Conservation (phyloP, 1,284 basidiomycete genomes). For the Chondrostereum purpureum region DNA sequence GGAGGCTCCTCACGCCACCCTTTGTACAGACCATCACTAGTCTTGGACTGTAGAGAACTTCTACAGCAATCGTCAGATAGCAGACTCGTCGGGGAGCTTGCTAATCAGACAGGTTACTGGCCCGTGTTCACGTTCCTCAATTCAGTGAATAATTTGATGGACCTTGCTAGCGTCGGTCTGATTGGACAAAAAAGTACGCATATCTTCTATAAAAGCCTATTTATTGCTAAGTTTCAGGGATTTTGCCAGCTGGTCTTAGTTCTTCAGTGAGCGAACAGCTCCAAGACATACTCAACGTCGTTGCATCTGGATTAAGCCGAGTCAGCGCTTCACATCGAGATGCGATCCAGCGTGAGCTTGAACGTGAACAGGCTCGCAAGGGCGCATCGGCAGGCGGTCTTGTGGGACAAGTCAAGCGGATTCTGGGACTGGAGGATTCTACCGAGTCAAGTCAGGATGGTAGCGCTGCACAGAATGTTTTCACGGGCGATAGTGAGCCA, state of each 20-base stretch:
- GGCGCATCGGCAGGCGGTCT: background rate
- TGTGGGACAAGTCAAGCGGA: background rate
- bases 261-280: constrained; percentile 83
- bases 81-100: constrained; percentile 63
- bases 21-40: constrained; percentile 59
- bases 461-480: constrained; percentile 71
- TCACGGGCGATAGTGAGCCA: constrained; percentile 17
- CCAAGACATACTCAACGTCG: constrained; percentile 80
- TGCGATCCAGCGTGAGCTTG: constrained; percentile 32
- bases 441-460: constrained; percentile 50
- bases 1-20: constrained; percentile 2
- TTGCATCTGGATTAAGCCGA: constrained; percentile 63
- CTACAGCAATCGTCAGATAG: constrained; percentile 71
- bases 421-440: background rate
- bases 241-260: constrained; percentile 69
- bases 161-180: constrained; percentile 87
- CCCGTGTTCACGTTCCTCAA: constrained; percentile 88
- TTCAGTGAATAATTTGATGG: constrained; percentile 81
- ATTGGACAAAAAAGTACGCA: constrained; percentile 86
- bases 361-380: constrained; percentile 26
- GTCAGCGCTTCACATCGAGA: constrained; percentile 52
- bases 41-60: constrained; percentile 80
- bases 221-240: background rate
- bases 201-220: no score
- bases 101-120: constrained; percentile 84